phyloP scores from a whole-genome alignment of 2,329 filamentous ascomycete genomes.

The Mycosphaerella arachidis region DNA sequence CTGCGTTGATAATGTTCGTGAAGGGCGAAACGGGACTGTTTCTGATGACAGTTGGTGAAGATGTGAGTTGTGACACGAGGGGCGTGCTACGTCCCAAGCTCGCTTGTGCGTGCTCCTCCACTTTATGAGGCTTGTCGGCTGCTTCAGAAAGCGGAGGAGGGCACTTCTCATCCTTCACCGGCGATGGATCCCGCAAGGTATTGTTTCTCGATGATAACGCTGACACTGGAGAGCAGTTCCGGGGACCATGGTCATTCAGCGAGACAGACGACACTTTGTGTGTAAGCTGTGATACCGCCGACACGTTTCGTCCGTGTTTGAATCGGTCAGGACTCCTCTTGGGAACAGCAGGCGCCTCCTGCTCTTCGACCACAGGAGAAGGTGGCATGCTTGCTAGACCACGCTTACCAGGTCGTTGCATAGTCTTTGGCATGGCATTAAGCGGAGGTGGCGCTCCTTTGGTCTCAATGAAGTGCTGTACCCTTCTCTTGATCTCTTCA shows the following conservation, averaged over 20 bases:
- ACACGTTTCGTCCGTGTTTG: constrained; percentile 11
- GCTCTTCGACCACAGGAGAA: constrained; percentile 19
- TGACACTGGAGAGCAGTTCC: constrained; percentile 16
- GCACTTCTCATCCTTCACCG: not conserved
- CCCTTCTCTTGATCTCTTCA: constrained; percentile 12
- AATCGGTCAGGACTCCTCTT: constrained; percentile 18
- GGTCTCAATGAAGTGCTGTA: constrained; percentile 21
- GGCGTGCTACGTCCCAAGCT: not conserved
- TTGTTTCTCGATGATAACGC: constrained; percentile 8
- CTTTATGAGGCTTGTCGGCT: not conserved
- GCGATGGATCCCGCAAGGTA: not conserved
- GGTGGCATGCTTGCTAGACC: constrained; percentile 14
- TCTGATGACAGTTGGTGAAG: not conserved
- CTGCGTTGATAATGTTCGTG: constrained; percentile 5
- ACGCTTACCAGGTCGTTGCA: constrained; percentile 13
- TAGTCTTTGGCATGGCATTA: constrained; percentile 15
- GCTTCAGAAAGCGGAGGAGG: not conserved
- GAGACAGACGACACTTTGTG: constrained; percentile 16
- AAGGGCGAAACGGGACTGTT: constrained; percentile 5
- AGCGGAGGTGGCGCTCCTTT: constrained; percentile 22
- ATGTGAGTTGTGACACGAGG: not conserved
- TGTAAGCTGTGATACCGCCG: constrained; percentile 3
- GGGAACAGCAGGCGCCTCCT: constrained; percentile 11
- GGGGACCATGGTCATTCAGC: constrained; percentile 8
- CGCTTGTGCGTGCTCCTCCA: not conserved